These are phyloP conservation scores for Penicillium italicum DNA, from an alignment of 2,329 filamentous ascomycete genomes.

Conservation along the genomic window DNA sequence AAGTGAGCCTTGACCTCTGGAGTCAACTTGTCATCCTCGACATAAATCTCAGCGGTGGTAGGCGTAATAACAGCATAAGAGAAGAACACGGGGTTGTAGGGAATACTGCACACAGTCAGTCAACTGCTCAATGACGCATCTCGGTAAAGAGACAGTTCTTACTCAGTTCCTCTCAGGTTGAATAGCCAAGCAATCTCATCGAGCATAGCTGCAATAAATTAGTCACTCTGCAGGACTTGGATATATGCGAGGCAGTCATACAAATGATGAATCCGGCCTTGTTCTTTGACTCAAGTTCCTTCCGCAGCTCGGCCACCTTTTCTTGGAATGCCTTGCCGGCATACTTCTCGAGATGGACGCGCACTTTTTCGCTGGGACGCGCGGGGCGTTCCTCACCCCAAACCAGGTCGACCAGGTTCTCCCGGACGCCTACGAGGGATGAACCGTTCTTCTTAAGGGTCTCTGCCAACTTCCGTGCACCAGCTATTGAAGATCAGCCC, in stretches of 20 bases:
- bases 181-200: conserved; percentile 99
- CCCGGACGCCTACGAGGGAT: conserved; percentile 68
- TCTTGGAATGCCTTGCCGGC: conserved; percentile 76
- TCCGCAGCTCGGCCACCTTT: conserved; percentile 83
- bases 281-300: conserved; percentile 87
- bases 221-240: background rate
- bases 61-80: conserved; percentile 88
- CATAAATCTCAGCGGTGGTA: conserved; percentile 71
- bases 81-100: conserved; percentile 98
- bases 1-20: conserved; percentile 68
- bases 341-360: conserved; percentile 67
- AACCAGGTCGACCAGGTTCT: conserved; percentile 87
- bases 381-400: conserved; percentile 74
- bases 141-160: conserved; percentile 24
- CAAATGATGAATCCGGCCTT: conserved; percentile 80
- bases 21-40: conserved; percentile 75
- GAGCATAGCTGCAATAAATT: conserved; percentile 61
- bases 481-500: conserved; percentile 41
- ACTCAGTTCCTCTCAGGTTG: conserved; percentile 88
- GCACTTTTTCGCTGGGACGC: conserved; percentile 71
- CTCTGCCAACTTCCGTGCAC: conserved; percentile 72
- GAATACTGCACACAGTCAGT: conserved; percentile 56
- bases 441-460: conserved; percentile 83
- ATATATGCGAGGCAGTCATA: conserved; percentile 25
- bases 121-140: background rate